A percentile compares a stretch with the other conserved stretches of the same genome.
Evolutionary conservation across 306 rosid genomes (phyloP).

Genomic region (Gastrolobium villosum): DNA sequence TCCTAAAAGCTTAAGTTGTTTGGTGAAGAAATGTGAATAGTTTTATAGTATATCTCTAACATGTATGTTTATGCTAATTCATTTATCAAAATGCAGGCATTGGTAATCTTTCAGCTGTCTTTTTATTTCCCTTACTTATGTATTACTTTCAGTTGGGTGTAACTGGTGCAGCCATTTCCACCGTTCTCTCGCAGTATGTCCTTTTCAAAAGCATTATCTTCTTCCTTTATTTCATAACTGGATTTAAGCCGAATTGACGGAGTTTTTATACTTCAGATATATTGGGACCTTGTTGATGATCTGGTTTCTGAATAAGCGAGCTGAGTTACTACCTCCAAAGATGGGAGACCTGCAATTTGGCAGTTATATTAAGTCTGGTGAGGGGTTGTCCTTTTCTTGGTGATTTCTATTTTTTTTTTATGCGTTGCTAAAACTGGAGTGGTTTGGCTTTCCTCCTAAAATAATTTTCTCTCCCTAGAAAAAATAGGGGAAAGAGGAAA

Average conservation of each 20-base stretch:
- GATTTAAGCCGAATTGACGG: conserved; percentile 38
- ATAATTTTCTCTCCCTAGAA: conserved; percentile 21
- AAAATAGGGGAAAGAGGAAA: conserved; percentile 14
- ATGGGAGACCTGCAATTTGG: conserved; percentile 88
- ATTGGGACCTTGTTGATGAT: conserved; percentile 81
- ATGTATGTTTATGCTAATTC: conserved; percentile 43
- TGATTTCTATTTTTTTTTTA: conserved; percentile 27
- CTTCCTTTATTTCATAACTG: conserved; percentile 43
- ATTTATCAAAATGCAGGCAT: conserved; percentile 70
- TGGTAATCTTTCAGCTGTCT: conserved; percentile 79
- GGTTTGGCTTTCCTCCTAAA: conserved; percentile 18
- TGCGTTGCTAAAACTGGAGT: conserved; percentile 30
- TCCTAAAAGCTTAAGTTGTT: too few relatives aligned
- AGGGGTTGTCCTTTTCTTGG: conserved; percentile 39
- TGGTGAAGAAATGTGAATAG: too few relatives aligned
- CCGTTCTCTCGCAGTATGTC: conserved; percentile 94
- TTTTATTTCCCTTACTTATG: conserved; percentile 85
- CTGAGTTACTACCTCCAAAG: conserved; percentile 86
- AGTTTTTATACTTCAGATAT: conserved; percentile 66
- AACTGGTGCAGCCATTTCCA: conserved; percentile 92
- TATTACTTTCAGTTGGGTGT: conserved; percentile 81
- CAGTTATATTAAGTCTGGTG: conserved; percentile 86
- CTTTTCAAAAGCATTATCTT: conserved; percentile 41
- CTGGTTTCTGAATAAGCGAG: conserved; percentile 80
- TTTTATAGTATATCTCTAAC: too few relatives aligned